These are phyloP conservation scores for Gonapodya prolifera DNA, from an alignment of 192 early-diverging fungal species.

Conservation along the genomic window DNA sequence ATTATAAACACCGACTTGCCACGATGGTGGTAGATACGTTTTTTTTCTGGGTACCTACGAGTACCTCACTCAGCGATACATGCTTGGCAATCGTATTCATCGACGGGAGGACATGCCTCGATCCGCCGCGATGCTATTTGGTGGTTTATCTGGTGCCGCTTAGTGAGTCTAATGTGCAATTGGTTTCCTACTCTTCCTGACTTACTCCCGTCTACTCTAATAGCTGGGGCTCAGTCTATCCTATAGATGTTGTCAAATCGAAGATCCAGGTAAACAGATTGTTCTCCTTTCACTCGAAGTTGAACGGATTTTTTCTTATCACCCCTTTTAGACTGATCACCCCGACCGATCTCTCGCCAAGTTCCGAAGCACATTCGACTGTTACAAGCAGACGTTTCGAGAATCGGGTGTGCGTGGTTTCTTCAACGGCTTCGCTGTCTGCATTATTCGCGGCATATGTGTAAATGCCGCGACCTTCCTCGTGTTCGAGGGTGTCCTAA, in stretches of 20 bases:
- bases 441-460: not conserved
- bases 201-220: not conserved
- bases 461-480: not conserved
- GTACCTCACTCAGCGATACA: not conserved
- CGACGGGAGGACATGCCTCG: not conserved
- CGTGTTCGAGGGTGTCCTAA: not conserved
- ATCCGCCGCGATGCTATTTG: not conserved
- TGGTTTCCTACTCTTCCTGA: not conserved
- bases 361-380: not conserved
- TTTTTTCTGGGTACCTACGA: not conserved
- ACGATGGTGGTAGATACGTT: not conserved
- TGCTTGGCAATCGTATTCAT: not conserved
- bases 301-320: not conserved
- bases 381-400: not conserved
- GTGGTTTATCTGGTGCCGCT: not conserved
- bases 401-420: not conserved
- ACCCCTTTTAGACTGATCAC: not conserved
- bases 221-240: constrained; percentile 5
- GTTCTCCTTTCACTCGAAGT: not conserved
- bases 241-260: constrained; percentile 5
- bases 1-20: no score
- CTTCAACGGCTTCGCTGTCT: not conserved
- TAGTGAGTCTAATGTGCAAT: not conserved
- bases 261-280: constrained; percentile 1
- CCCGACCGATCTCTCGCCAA: not conserved